These are phyloP conservation scores for Galerina sulciceps DNA, from an alignment of 768 basidiomycete genomes.

Conservation along the genomic window DNA sequence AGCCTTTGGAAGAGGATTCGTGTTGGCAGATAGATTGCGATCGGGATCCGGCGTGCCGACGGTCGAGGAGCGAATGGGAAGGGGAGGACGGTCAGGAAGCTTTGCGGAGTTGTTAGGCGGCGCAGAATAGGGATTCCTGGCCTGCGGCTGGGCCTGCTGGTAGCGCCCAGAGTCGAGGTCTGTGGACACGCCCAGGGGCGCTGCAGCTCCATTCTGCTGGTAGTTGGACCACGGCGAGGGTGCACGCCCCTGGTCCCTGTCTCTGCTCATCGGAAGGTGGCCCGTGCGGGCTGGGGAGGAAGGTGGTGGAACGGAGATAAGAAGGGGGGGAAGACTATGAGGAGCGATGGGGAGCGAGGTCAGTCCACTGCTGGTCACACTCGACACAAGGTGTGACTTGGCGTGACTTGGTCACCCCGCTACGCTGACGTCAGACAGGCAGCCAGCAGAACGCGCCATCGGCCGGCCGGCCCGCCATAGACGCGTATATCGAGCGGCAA, in stretches of 20 bases:
- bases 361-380: background rate
- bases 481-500: conserved; percentile 1
- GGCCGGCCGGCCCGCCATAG: conserved; percentile 1
- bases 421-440: background rate
- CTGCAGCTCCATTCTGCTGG: conserved; percentile 27
- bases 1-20: conserved; percentile 46
- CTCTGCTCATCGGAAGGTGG: conserved; percentile 37
- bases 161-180: conserved; percentile 24
- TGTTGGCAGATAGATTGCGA: conserved; percentile 46
- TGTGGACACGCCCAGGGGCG: conserved; percentile 25
- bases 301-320: background rate
- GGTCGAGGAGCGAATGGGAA: conserved; percentile 71
- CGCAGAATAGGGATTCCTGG: conserved; percentile 35
- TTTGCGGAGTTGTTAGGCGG: conserved; percentile 40
- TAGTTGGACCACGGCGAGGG: conserved; percentile 38
- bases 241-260: conserved; percentile 37
- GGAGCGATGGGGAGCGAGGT: background rate
- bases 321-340: background rate
- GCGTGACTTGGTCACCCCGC: background rate
- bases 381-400: background rate
- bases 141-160: conserved; percentile 20
- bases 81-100: conserved; percentile 53
- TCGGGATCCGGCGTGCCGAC: conserved; percentile 57
- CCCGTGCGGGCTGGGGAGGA: background rate
- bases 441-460: background rate